These are phyloP conservation scores for Lentinus brumalis DNA, from an alignment of 768 basidiomycete genomes.

Conservation along the genomic window DNA sequence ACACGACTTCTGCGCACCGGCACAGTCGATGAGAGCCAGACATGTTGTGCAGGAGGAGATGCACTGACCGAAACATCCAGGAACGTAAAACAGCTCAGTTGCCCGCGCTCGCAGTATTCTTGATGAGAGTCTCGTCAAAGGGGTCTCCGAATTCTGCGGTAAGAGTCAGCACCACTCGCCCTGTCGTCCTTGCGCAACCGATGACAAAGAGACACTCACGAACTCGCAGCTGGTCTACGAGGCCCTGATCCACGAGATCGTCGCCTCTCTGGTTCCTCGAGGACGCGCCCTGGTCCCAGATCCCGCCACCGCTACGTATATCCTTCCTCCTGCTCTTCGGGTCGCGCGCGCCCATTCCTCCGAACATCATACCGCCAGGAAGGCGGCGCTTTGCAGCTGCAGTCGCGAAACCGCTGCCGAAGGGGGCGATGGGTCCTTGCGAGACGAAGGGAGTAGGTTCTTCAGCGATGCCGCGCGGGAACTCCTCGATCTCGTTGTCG, in stretches of 20 bases:
- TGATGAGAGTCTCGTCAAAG: slow-evolving; percentile 29
- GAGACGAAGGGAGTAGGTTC: background rate
- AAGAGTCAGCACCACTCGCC: background rate
- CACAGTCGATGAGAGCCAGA: background rate
- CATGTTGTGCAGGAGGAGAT: background rate
- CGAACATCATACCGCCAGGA: background rate
- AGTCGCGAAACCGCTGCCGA: background rate
- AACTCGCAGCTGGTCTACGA: slow-evolving; percentile 23
- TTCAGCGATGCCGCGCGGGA: background rate
- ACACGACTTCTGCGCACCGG: background rate
- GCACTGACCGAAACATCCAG: background rate
- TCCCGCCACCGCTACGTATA: background rate
- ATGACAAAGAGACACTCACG: slow-evolving; percentile 19
- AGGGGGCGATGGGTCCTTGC: background rate
- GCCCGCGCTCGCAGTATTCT: slow-evolving; percentile 18
- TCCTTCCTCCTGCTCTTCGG: slow-evolving; percentile 28
- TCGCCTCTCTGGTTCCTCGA: slow-evolving; percentile 23
- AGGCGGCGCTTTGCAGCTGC: slow-evolving; percentile 14
- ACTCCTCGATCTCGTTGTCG: slow-evolving; percentile 5
- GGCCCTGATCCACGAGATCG: slow-evolving; percentile 24
- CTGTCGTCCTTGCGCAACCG: background rate
- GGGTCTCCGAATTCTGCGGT: slow-evolving; percentile 34
- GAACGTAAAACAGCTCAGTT: background rate
- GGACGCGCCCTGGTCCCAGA: slow-evolving; percentile 4
- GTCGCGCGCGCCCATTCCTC: slow-evolving; percentile 17